Conservation (phyloP, 2,329 filamentous ascomycete genomes). For the Aphanocladium album region DNA sequence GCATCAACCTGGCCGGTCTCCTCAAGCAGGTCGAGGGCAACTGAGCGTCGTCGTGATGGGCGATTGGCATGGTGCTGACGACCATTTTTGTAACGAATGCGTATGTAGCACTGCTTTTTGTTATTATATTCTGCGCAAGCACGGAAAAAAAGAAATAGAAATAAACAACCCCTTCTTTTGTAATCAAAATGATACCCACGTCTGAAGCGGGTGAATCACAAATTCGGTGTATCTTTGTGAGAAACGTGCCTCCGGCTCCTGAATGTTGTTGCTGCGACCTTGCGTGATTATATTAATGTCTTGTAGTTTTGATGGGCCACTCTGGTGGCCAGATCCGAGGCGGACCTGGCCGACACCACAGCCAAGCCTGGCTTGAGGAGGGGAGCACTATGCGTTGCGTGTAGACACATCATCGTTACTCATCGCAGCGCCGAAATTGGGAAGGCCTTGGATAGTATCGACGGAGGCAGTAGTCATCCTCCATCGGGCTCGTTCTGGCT, state of each 20-base stretch:
- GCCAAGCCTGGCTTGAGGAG: neutral
- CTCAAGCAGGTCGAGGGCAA: constrained; percentile 58
- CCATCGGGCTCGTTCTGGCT: too few species aligned
- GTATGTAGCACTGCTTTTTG: constrained; percentile 4
- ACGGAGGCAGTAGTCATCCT: too few species aligned
- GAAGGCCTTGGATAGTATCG: too few species aligned
- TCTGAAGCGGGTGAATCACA: neutral
- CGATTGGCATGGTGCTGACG: neutral
- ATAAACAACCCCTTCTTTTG: neutral
- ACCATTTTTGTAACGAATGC: neutral
- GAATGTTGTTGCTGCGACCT: too few species aligned
- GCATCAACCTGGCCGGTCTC: constrained; percentile 85
- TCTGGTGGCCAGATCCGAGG: constrained; percentile 2
- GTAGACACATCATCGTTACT: neutral
- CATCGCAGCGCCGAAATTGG: too few species aligned
- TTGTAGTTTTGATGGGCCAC: neutral
- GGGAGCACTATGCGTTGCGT: neutral
- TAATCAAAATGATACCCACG: neutral
- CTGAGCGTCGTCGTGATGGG: constrained; percentile 20
- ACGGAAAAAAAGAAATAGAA: neutral
- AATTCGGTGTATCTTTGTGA: neutral
- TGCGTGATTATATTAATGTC: neutral
- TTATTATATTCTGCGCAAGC: constrained; percentile 6
- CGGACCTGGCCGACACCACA: neutral
- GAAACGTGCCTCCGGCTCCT: neutral